Percentiles rank a stretch among this genome's conserved stretches.
Evolutionary conservation across 2,329 filamentous ascomycete genomes (phyloP).

Genomic region (Pyricularia pennisetigena): DNA sequence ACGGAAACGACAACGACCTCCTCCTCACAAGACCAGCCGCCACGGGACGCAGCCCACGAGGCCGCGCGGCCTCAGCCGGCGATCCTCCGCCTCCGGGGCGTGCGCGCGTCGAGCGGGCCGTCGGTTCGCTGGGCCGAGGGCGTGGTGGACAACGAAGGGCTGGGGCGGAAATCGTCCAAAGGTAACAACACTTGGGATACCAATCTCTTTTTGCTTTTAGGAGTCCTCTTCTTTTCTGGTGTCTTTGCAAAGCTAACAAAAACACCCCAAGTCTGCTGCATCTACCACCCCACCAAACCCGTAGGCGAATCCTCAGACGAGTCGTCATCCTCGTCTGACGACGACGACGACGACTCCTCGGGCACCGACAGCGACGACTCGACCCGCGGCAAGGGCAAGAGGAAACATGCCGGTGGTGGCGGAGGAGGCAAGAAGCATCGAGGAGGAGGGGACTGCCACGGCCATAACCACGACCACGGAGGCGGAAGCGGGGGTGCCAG

Average conservation of each 20-base stretch:
- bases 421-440: constrained; percentile 10
- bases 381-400: constrained; percentile 13
- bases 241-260: neutral
- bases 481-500: constrained; percentile 7
- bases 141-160: constrained; percentile 89
- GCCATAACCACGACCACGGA: constrained; percentile 10
- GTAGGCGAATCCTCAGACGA: constrained; percentile 76
- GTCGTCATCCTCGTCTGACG: constrained; percentile 44
- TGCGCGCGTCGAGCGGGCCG: constrained; percentile 34
- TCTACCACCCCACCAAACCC: constrained; percentile 80
- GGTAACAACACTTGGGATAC: constrained; percentile 36
- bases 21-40: constrained; percentile 6
- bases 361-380: constrained; percentile 46
- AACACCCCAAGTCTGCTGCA: constrained; percentile 83
- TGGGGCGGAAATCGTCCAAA: constrained; percentile 92
- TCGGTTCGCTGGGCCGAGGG: constrained; percentile 88
- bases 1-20: neutral
- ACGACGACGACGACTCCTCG: too few species aligned
- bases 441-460: constrained; percentile 19
- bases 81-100: constrained; percentile 43
- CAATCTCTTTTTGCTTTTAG: neutral
- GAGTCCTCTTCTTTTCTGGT: too few species aligned
- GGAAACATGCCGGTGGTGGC: constrained; percentile 17
- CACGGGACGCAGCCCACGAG: constrained; percentile 8
- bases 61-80: constrained; percentile 19